Evolutionary conservation across 2,329 filamentous ascomycete species (phyloP), one percentile per base, ranked within the genome.

Genomic region (Penicillium olsonii): DNA sequence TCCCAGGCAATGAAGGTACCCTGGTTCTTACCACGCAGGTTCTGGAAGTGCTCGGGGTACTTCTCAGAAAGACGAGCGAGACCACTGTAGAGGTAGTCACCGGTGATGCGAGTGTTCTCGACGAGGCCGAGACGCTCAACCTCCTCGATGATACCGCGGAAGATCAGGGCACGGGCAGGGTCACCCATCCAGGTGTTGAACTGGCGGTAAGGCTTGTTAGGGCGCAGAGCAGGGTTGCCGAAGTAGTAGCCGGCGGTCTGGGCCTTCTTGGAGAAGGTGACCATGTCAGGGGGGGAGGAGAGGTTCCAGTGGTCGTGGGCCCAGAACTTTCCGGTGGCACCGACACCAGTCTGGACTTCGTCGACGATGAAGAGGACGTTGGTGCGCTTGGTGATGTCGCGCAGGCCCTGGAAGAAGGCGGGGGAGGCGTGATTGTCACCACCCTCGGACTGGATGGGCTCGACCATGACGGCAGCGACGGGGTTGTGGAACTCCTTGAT

Each of bases 131-230:
- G 78, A 42, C 84, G 78, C 72, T 90, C 78, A 48, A 95, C 85
- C 76, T 96, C 90, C 50, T 88, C 75, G 67, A 92, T 83, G 74
- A 96, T 95, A 65, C 84, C 87, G 56, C 88, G 84, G 85, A 95
- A 95, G 59, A 96, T 80, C 52, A 96, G 77, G 14, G 88, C 90
- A 52, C 90, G 85, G 12, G 87, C 86, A 14, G 91, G 91, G 75
- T 96, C 91, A 64, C 91, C 91, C 87, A 96, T 95, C 91, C 91
- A 96, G 41, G 90, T 96, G 80, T 96, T 96, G 81, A 96, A 96
- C 75, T 96, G 91, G 54, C 91, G 86, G 79, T 95, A 96, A 5
- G 92, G 88, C 81, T 92, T 92, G 79, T 95, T 95, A 55, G 91
- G 91, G 11, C 88, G 81, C 60, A 96, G 80, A 35, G 83, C 84